Evolutionary conservation across 805 yeast genomes (phyloP).

Genomic region (Lachancea meyersii): DNA sequence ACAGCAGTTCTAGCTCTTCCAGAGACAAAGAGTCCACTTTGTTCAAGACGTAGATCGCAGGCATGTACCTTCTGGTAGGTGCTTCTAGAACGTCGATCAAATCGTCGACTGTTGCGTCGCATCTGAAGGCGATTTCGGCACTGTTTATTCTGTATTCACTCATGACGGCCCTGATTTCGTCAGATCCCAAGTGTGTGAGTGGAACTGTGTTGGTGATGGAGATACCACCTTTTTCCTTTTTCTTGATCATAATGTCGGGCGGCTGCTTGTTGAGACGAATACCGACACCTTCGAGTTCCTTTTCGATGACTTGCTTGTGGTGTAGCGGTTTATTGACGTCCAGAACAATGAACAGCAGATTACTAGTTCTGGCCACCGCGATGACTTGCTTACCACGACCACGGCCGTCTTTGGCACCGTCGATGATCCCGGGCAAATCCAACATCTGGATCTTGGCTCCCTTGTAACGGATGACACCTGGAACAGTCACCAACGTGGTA

Average conservation of each 20-base stretch:
- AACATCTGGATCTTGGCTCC: slow-evolving; percentile 98
- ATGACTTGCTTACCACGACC: slow-evolving; percentile 96
- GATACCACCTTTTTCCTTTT: slow-evolving; percentile 94
- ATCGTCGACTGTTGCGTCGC: slow-evolving; percentile 97
- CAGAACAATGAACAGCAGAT: slow-evolving; percentile 82
- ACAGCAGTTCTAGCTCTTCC: slow-evolving; percentile 84
- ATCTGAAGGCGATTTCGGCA: slow-evolving; percentile 92
- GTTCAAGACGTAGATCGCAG: slow-evolving; percentile 90
- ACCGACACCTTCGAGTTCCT: slow-evolving; percentile 96
- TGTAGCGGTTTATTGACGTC: slow-evolving; percentile 95
- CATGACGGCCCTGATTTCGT: slow-evolving; percentile 94
- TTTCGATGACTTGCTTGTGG: slow-evolving; percentile 89
- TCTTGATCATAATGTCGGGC: slow-evolving; percentile 86
- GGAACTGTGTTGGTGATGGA: slow-evolving; percentile 92
- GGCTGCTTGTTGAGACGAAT: slow-evolving; percentile 87
- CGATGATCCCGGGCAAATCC: slow-evolving; percentile 85
- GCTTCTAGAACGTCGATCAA: slow-evolving; percentile 91
- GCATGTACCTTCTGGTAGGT: slow-evolving; percentile 85
- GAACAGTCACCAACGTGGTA: slow-evolving; percentile 95
- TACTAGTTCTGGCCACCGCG: slow-evolving; percentile 98
- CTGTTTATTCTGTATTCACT: slow-evolving; percentile 90
- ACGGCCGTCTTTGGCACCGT: slow-evolving; percentile 87
- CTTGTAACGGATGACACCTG: slow-evolving; percentile 90
- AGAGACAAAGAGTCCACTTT: slow-evolving; percentile 93
- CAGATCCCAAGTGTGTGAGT: slow-evolving; percentile 82